A percentile compares a stretch with the other conserved stretches of the same genome.
These are phyloP conservation scores for Pseudomassariella vexata DNA, from an alignment of 2,329 filamentous ascomycete genomes.

Conservation along the genomic window DNA sequence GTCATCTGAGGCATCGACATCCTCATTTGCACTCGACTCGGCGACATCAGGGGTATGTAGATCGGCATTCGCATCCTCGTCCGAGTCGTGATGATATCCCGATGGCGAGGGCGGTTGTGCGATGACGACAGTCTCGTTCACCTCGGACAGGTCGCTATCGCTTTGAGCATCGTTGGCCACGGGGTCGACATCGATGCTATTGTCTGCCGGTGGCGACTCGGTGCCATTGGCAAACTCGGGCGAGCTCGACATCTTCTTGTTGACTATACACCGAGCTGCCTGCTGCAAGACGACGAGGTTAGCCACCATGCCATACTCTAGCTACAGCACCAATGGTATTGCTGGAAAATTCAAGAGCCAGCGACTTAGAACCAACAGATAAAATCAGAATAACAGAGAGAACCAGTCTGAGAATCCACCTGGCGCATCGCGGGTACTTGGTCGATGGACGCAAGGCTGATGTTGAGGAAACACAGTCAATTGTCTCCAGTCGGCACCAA, in stretches of 20 bases:
- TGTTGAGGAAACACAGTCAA: conserved; percentile 37
- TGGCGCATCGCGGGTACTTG: conserved; percentile 29
- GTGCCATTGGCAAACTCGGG: conserved; percentile 63
- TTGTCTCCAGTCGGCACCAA: conserved; percentile 15
- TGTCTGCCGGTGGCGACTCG: conserved; percentile 47
- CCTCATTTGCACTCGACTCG: conserved; percentile 39
- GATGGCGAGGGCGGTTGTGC: conserved; percentile 38
- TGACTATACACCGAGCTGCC: conserved; percentile 51
- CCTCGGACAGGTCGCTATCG: conserved; percentile 74
- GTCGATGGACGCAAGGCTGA: conserved; percentile 45
- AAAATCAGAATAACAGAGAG: conserved; percentile 27
- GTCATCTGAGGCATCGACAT: conserved; percentile 57
- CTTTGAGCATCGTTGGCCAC: conserved; percentile 40
- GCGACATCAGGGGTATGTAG: conserved; percentile 27
- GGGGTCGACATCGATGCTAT: conserved; percentile 30
- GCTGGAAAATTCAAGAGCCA: conserved; percentile 19
- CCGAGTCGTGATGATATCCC: conserved; percentile 25
- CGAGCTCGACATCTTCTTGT: conserved; percentile 54
- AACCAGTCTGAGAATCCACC: conserved; percentile 26
- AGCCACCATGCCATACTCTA: conserved; percentile 21
- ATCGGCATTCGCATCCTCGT: conserved; percentile 28
- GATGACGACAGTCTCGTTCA: conserved; percentile 50
- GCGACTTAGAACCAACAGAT: conserved; percentile 27
- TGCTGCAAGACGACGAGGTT: conserved; percentile 42
- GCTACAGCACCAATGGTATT: conserved; percentile 12